Evolutionary conservation across 495 filamentous ascomycete genomes (phyloP).

Genomic region (Neurospora discreta): DNA sequence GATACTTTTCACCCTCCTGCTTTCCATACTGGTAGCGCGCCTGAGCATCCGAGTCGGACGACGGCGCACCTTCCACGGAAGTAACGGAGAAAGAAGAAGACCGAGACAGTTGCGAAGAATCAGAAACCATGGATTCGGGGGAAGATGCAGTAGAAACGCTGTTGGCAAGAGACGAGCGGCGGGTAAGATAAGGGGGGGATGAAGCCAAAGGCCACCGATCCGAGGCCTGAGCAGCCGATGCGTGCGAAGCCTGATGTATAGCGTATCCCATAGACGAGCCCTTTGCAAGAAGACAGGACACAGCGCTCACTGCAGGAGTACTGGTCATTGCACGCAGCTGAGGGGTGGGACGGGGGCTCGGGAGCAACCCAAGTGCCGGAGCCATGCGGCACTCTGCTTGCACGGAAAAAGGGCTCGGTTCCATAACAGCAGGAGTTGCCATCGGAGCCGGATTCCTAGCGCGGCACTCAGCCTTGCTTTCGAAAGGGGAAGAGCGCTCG

Average conservation of each 20-base stretch:
- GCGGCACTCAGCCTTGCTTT: neutral
- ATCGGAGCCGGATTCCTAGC: slow-evolving; percentile 10
- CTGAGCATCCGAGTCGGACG: slow-evolving; percentile 63
- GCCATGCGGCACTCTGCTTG: slow-evolving; percentile 37
- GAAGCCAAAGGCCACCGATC: slow-evolving; percentile 49
- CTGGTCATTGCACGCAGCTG: slow-evolving; percentile 50
- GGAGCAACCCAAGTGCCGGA: slow-evolving; percentile 52
- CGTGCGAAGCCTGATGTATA: slow-evolving; percentile 64
- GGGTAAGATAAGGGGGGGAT: slow-evolving; percentile 45
- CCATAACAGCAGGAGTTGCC: slow-evolving; percentile 48
- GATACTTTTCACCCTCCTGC: slow-evolving; percentile 42
- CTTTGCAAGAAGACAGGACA: slow-evolving; percentile 39
- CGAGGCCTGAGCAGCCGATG: slow-evolving; percentile 42
- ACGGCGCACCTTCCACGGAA: slow-evolving; percentile 56
- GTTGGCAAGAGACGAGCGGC: slow-evolving; percentile 67
- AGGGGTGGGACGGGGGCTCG: slow-evolving; percentile 74
- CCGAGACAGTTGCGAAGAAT: slow-evolving; percentile 62
- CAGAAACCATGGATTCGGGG: slow-evolving; percentile 85
- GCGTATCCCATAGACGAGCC: slow-evolving; percentile 63
- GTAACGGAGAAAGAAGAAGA: slow-evolving; percentile 66
- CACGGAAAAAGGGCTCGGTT: slow-evolving; percentile 46
- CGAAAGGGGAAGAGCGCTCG: slow-evolving; percentile 19
- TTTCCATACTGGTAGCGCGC: slow-evolving; percentile 76
- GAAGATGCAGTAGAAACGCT: slow-evolving; percentile 70
- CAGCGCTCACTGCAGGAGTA: slow-evolving; percentile 87